A percentile compares a stretch with the other conserved stretches of the same genome.
phyloP scores from a whole-genome alignment of 192 early-diverging fungal genomes.

The Entomortierella beljakovae region DNA sequence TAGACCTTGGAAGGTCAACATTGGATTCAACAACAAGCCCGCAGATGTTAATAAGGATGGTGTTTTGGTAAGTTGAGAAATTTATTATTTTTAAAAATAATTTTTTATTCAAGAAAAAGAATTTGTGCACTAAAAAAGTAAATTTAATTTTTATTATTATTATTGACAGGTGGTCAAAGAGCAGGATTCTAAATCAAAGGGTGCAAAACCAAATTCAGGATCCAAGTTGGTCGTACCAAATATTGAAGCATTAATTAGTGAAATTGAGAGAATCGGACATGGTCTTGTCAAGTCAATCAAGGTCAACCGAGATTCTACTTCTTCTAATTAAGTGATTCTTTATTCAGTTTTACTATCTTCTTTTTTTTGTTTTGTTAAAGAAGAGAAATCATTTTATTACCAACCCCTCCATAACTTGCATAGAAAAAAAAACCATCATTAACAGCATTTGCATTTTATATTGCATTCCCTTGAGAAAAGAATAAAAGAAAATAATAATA shows the following conservation, averaged over 20 bases:
- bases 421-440: no score
- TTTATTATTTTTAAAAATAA: neutral
- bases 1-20: conserved; percentile 72
- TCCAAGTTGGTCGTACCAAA: conserved; percentile 69
- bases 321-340: conserved; percentile 9
- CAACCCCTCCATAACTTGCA: no score
- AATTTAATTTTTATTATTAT: neutral
- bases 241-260: conserved; percentile 69
- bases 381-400: neutral
- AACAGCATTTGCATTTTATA: no score
- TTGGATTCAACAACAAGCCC: conserved; percentile 68
- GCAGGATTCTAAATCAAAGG: conserved; percentile 31
- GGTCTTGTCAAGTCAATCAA: conserved; percentile 59
- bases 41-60: conserved; percentile 60
- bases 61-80: conserved; percentile 50
- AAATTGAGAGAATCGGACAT: conserved; percentile 74
- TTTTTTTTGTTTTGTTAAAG: neutral
- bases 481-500: no score
- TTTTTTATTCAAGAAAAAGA: neutral
- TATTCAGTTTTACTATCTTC: neutral
- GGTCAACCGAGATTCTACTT: conserved; percentile 38
- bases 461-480: no score
- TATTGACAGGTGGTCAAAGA: conserved; percentile 28
- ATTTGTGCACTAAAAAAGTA: neutral
- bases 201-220: conserved; percentile 30